These are phyloP conservation scores for Chimonanthus praecox DNA, from an alignment of 164 flowering plant species.

Conservation along the genomic window DNA sequence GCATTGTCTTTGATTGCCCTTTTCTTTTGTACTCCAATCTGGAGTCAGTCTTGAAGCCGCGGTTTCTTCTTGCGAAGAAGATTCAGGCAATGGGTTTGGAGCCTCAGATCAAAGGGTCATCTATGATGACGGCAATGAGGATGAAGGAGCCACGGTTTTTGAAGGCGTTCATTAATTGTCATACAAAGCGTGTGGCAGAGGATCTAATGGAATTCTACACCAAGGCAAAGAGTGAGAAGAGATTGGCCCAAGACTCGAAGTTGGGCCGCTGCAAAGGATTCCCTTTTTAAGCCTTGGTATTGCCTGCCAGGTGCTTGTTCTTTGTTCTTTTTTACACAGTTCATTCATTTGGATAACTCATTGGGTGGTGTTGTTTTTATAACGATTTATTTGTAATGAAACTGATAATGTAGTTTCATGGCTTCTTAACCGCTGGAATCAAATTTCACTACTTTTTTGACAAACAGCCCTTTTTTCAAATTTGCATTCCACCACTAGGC, in stretches of 20 bases:
- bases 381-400: not conserved
- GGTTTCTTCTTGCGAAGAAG: slow-evolving; percentile 33
- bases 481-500: not conserved
- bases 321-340: not conserved
- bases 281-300: slow-evolving; percentile 34
- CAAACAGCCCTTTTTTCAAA: not conserved
- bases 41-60: slow-evolving; percentile 51
- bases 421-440: not conserved
- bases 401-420: not conserved
- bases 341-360: not conserved
- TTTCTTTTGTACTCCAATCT: slow-evolving; percentile 35
- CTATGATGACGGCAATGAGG: slow-evolving; percentile 44
- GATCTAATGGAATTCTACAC: slow-evolving; percentile 39
- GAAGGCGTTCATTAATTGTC: slow-evolving; percentile 40
- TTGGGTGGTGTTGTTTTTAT: not conserved
- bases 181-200: slow-evolving; percentile 30
- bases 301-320: not conserved
- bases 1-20: slow-evolving; percentile 29
- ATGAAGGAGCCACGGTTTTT: slow-evolving; percentile 54
- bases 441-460: not conserved
- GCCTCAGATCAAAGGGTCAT: slow-evolving; percentile 38
- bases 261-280: slow-evolving; percentile 28
- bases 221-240: slow-evolving; percentile 38
- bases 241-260: slow-evolving; percentile 50
- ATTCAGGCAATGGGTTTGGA: slow-evolving; percentile 41